Conservation (phyloP, 768 basidiomycete genomes). For the Boletales sp. region DNA sequence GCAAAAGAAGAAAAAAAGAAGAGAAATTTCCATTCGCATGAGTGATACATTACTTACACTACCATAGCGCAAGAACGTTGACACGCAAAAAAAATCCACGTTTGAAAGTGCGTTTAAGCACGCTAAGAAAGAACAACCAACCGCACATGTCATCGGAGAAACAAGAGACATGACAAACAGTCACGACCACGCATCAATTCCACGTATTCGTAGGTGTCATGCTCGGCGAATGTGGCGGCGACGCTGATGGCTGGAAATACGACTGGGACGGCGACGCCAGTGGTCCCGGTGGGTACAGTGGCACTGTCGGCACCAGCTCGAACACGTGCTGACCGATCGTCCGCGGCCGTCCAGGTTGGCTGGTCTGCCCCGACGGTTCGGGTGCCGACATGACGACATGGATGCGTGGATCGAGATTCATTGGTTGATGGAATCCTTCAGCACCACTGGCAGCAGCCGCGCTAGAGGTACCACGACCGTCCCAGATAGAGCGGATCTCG, state of each 20-base stretch:
- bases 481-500: slow-evolving; percentile 87
- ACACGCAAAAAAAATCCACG: too few species aligned
- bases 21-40: too few species aligned
- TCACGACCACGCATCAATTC: slow-evolving; percentile 9
- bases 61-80: too few species aligned
- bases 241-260: slow-evolving; percentile 50
- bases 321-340: slow-evolving; percentile 71
- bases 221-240: slow-evolving; percentile 56
- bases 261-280: slow-evolving; percentile 52
- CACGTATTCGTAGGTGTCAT: slow-evolving; percentile 27
- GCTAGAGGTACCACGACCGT: slow-evolving; percentile 57
- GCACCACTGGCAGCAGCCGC: slow-evolving; percentile 22
- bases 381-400: slow-evolving; percentile 80
- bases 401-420: slow-evolving; percentile 75
- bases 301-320: slow-evolving; percentile 55
- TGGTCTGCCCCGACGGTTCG: slow-evolving; percentile 35
- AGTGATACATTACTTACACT: too few species aligned
- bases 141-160: too few species aligned
- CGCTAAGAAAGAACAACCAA: too few species aligned
- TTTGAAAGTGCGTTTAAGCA: too few species aligned
- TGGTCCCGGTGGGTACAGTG: slow-evolving; percentile 39
- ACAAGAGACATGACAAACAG: too few species aligned
- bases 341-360: slow-evolving; percentile 38
- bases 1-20: too few species aligned
- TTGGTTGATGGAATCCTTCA: slow-evolving; percentile 37